Evolutionary conservation across 2,329 filamentous ascomycete species (phyloP).

Genomic region (Fusarium sulawesiense): DNA sequence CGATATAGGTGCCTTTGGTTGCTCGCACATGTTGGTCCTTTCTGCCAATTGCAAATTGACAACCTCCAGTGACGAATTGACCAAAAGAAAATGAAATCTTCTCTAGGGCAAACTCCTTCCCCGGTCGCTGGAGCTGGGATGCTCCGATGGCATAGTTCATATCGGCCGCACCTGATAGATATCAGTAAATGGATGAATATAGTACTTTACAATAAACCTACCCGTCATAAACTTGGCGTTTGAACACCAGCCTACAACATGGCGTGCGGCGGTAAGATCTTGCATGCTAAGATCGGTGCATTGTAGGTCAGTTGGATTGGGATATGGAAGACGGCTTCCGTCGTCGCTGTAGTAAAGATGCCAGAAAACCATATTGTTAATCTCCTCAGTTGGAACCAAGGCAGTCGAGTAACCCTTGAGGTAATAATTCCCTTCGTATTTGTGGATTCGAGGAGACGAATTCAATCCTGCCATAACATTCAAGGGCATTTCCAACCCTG

Average conservation of each 20-base stretch:
- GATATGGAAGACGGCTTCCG: background rate
- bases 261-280: background rate
- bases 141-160: background rate
- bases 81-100: background rate
- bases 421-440: background rate
- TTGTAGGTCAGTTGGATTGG: fast-evolving
- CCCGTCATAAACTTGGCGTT: background rate
- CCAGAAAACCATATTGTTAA: background rate
- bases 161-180: background rate
- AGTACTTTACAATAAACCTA: fast-evolving
- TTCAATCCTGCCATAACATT: background rate
- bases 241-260: conserved; percentile 5
- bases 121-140: background rate
- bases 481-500: background rate
- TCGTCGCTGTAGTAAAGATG: background rate
- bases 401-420: background rate
- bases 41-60: background rate
- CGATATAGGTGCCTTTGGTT: background rate
- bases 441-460: background rate
- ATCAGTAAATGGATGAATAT: no score
- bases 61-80: background rate
- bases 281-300: fast-evolving
- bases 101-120: background rate
- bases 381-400: background rate
- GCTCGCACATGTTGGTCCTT: background rate